Conservation (phyloP, 306 rosid genomes). For the Lathyrus sativus region DNA sequence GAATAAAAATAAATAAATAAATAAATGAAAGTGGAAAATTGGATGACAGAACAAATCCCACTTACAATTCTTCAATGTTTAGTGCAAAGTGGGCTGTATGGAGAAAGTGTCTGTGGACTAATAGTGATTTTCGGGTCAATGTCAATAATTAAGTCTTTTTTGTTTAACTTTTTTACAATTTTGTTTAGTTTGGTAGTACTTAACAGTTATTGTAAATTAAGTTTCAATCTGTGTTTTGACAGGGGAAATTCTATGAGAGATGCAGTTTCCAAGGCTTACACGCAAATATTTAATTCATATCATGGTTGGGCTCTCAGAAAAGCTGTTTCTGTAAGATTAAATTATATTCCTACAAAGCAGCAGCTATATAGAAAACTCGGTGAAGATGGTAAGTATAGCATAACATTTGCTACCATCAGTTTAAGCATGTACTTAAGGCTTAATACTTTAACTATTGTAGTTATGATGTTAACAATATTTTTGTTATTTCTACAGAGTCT, state of each 20-base stretch:
- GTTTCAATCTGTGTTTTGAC: slow-evolving; percentile 34
- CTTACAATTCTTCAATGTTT: neutral
- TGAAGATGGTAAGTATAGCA: slow-evolving; percentile 66
- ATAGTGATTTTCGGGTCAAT: neutral
- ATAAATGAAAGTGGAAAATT: neutral
- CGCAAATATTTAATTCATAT: slow-evolving; percentile 60
- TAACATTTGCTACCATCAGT: slow-evolving; percentile 9
- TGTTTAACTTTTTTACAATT: neutral
- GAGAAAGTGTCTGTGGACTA: neutral
- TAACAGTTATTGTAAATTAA: slow-evolving; percentile 6
- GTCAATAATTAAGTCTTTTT: neutral
- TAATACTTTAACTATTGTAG: neutral
- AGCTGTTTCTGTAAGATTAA: slow-evolving; percentile 60
- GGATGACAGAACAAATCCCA: slow-evolving; percentile 12
- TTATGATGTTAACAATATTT: neutral
- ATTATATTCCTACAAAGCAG: slow-evolving; percentile 34
- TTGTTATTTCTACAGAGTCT: slow-evolving; percentile 45
- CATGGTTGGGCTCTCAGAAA: slow-evolving; percentile 83
- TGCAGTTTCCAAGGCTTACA: slow-evolving; percentile 66
- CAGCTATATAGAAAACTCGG: slow-evolving; percentile 24
- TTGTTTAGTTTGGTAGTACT: slow-evolving; percentile 1
- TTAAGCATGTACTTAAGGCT: neutral
- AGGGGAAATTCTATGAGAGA: slow-evolving; percentile 71
- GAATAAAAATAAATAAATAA: neutral
- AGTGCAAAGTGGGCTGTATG: neutral